Base-by-base conservation (phyloP, 768 basidiomycete species). In the Hypholoma sublateritium region DNA sequence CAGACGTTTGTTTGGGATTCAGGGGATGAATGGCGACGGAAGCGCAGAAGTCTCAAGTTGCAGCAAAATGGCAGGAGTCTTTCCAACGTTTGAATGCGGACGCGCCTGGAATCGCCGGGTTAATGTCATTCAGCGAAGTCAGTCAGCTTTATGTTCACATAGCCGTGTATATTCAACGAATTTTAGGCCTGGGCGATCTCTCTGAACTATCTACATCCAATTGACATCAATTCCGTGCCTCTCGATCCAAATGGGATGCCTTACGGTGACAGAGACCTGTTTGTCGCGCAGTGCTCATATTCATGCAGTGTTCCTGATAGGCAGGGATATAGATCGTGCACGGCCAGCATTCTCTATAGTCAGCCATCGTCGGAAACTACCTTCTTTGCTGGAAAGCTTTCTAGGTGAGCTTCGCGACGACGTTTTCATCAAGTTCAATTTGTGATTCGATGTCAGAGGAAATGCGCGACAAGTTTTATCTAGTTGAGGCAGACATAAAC, bases 21-120 rank as follows among this genome's bases (percentile, higher is more conserved):
- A 17, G 6, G n/a, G 4, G 3, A 13, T 28, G 7, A 22, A 86
- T 85, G 86, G 79, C 82, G 16, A 84, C 84, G 4, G 77, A 81
- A 55, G 86, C 85, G 22, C 72, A 88, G n/a, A 80, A 80, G 45
- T 77, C 80, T 1, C 86, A 88, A 66, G 84, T 88, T 8, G 79
- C 82, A 16, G 74, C 85, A 3, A 87, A 87, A 73, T 89, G 88
- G 87, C 84, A 87, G 58, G 84, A 88, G 17, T 77, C 84, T 1
- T 89, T 89, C 66, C 70, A 76, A n/a, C 80, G 84, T 14, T 73
- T 89, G 47, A 89, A 89, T 64, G 75, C 78, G 25, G 69, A 73
- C 13, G 76, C 82, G 35, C 79, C 79, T 36, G 88, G 87, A 8
- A 87, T 89, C 55, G 73, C 83, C 9, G 87, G 87, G 8, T 75